Percentiles rank a stretch among this genome's conserved stretches.
These are phyloP conservation scores for Poteriospumella lacustris DNA, from an alignment of 108 stramenopile species.

Conservation along the genomic window DNA sequence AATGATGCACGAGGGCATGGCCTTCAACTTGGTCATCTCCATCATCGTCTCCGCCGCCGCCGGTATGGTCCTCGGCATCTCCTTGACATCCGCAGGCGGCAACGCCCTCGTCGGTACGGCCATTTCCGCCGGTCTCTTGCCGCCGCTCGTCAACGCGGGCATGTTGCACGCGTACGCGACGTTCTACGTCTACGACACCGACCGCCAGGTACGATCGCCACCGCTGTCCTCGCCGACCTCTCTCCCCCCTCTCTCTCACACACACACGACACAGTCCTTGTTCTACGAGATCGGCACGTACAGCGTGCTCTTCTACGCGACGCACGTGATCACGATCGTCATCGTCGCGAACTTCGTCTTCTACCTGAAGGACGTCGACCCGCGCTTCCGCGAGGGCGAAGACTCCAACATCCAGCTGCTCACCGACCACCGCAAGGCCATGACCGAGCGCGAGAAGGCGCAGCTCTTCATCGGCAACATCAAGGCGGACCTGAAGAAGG, in stretches of 20 bases:
- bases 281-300: not conserved
- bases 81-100: not conserved
- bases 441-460: not conserved
- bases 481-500: too few relatives aligned
- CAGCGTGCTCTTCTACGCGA: not conserved
- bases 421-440: too few relatives aligned
- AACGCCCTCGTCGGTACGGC: constrained; percentile 19
- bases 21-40: not conserved
- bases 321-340: constrained; percentile 1
- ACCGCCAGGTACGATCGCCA: too few relatives aligned
- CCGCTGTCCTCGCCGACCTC: too few relatives aligned
- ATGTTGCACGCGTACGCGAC: not conserved
- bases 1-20: constrained; percentile 19
- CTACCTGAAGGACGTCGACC: not conserved
- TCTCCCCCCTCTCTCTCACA: too few relatives aligned
- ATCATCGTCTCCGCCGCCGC: constrained; percentile 14
- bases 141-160: constrained; percentile 14
- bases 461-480: not conserved
- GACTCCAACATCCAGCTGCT: too few relatives aligned
- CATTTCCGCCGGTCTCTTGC: constrained; percentile 24
- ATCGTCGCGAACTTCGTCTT: constrained; percentile 13
- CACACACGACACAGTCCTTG: too few relatives aligned
- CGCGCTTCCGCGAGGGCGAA: constrained; percentile 1
- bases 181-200: too few relatives aligned
- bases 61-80: not conserved